phyloP scores from a whole-genome alignment of 306 rosid genomes.

The Cicer cuneatum region DNA sequence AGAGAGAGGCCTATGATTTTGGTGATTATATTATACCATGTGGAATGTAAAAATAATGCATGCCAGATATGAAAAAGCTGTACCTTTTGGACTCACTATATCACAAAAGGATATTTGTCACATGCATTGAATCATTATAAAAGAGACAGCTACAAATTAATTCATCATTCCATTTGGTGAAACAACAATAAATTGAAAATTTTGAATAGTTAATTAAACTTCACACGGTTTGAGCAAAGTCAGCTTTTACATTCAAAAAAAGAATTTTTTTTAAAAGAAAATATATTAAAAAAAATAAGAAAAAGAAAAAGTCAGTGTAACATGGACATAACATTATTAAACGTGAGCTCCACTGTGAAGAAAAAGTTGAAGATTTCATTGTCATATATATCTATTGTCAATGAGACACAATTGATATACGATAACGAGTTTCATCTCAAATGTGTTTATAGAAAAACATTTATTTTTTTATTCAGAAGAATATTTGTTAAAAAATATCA shows the following conservation, averaged over 20 bases:
- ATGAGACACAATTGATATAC: too few relatives aligned
- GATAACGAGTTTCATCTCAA: too few relatives aligned
- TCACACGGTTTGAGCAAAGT: constrained; percentile 45
- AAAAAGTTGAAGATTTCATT: not conserved
- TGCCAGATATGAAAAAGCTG: constrained; percentile 23
- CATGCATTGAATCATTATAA: constrained; percentile 42
- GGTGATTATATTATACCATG: constrained; percentile 22
- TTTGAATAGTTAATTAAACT: not conserved
- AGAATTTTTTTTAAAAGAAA: too few relatives aligned
- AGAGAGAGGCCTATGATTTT: not conserved
- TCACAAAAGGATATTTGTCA: constrained; percentile 19
- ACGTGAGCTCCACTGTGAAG: constrained; percentile 38
- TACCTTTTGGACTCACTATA: constrained; percentile 5
- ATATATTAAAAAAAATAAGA: not conserved
- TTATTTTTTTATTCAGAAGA: too few relatives aligned
- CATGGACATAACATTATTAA: not conserved
- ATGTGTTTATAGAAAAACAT: too few relatives aligned
- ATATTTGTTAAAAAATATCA: too few relatives aligned
- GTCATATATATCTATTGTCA: too few relatives aligned
- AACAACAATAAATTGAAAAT: not conserved
- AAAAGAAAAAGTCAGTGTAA: constrained; percentile 18
- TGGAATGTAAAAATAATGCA: constrained; percentile 15
- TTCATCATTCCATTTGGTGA: constrained; percentile 42
- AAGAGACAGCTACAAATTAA: constrained; percentile 7
- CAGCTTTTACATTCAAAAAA: constrained; percentile 30